Evolutionary conservation across 2,329 filamentous ascomycete species (phyloP).

Genomic region (Pyrenophora teres): DNA sequence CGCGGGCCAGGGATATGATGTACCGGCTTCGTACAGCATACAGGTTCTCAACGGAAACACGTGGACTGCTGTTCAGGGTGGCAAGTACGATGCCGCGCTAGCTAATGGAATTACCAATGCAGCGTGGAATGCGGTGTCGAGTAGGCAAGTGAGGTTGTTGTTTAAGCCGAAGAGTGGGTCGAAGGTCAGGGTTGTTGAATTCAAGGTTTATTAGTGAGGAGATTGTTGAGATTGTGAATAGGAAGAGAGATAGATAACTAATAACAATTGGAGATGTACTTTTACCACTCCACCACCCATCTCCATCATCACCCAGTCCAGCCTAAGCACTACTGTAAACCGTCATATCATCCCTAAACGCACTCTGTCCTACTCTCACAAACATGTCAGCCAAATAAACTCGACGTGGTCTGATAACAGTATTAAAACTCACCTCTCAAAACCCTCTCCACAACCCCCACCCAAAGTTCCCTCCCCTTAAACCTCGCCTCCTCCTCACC

Average conservation of each 20-base stretch:
- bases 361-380: not conserved
- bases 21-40: constrained; percentile 37
- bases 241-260: too few relatives aligned
- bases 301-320: too few relatives aligned
- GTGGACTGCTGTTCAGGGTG: constrained; percentile 38
- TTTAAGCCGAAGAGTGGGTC: constrained; percentile 41
- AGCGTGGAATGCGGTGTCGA: constrained; percentile 33
- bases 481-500: constrained; percentile 23
- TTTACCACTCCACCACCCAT: too few relatives aligned
- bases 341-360: constrained; percentile 13
- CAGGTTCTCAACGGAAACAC: constrained; percentile 25
- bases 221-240: not conserved
- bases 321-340: not conserved
- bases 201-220: constrained; percentile 41
- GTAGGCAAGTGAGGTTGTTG: constrained; percentile 35
- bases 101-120: constrained; percentile 48
- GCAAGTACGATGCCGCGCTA: constrained; percentile 28
- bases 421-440: constrained; percentile 7
- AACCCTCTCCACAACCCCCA: constrained; percentile 23
- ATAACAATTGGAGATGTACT: not conserved
- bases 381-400: not conserved
- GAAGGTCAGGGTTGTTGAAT: constrained; percentile 47
- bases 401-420: too few relatives aligned
- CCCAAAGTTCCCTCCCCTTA: constrained; percentile 37
- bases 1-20: constrained; percentile 32